Percentiles rank a stretch among this genome's conserved stretches.
phyloP scores from a whole-genome alignment of 1,284 basidiomycete species.

The Stygiomarasmius scandens region DNA sequence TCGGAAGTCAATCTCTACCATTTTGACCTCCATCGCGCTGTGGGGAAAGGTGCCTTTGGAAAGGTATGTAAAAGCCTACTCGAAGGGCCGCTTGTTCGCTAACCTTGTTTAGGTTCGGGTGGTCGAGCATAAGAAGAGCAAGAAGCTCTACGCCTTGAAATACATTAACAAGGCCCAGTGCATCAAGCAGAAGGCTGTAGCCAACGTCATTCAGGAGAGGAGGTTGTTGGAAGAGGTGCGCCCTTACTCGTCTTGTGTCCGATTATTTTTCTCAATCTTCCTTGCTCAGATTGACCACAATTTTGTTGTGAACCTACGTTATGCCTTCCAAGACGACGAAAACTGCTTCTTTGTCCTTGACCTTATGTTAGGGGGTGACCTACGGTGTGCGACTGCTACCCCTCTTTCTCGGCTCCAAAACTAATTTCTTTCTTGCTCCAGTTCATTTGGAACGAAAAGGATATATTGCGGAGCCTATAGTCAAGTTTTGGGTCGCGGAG shows the following conservation, averaged over 20 bases:
- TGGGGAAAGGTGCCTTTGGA: conserved; percentile 97
- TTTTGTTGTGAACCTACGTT: conserved; percentile 92
- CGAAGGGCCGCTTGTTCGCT: conserved; percentile 2
- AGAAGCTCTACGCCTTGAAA: conserved; percentile 93
- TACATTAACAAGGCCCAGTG: conserved; percentile 96
- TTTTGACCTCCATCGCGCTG: conserved; percentile 91
- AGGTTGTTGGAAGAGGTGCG: conserved; percentile 85
- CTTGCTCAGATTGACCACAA: conserved; percentile 83
- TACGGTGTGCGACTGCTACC: conserved; percentile 71
- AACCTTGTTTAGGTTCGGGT: conserved; percentile 67
- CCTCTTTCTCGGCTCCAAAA: conserved; percentile 8
- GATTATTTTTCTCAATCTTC: conserved; percentile 19
- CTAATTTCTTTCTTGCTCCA: conserved; percentile 31
- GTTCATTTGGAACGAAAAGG: conserved; percentile 89
- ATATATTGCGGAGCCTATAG: conserved; percentile 76
- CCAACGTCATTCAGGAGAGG: conserved; percentile 94
- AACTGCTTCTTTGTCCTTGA: conserved; percentile 98
- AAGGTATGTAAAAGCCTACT: conserved; percentile 61
- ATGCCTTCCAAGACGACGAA: conserved; percentile 97
- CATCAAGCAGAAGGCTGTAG: conserved; percentile 90
- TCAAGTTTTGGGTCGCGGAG: conserved; percentile 91
- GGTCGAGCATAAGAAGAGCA: conserved; percentile 93
- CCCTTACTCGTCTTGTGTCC: conserved; percentile 23
- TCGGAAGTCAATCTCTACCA: conserved; percentile 94
- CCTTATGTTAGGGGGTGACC: conserved; percentile 94